A percentile compares a stretch with the other conserved stretches of the same genome.
Evolutionary conservation across 2,329 filamentous ascomycete genomes (phyloP).

Genomic region (Sporothrix inflata): DNA sequence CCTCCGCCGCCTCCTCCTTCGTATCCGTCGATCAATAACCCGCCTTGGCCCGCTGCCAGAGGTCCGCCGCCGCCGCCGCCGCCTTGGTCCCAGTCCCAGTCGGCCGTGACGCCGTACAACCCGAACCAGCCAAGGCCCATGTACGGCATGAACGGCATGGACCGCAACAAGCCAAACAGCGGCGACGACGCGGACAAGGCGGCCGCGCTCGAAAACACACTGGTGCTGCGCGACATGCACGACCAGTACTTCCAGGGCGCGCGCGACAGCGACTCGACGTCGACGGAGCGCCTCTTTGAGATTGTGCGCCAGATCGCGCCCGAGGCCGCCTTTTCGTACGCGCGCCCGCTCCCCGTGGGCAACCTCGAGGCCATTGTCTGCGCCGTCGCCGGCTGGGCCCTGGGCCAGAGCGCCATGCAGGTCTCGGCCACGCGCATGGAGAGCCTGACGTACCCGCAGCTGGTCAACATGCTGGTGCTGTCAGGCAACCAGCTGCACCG

Average conservation of each 20-base stretch:
- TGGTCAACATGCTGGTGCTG: slow-evolving; percentile 29
- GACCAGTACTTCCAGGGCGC: slow-evolving; percentile 31
- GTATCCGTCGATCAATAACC: too few species aligned
- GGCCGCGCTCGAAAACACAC: not conserved
- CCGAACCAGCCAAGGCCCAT: not conserved
- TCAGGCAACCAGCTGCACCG: slow-evolving; percentile 29
- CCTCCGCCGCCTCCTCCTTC: not conserved
- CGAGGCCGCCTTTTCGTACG: slow-evolving; percentile 28
- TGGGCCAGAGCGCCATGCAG: slow-evolving; percentile 25
- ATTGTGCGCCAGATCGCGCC: slow-evolving; percentile 30
- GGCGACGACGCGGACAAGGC: not conserved
- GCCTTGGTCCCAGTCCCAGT: not conserved
- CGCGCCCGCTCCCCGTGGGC: not conserved
- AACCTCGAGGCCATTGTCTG: slow-evolving; percentile 30
- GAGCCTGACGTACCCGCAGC: slow-evolving; percentile 24
- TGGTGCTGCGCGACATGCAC: slow-evolving; percentile 19
- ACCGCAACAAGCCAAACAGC: not conserved
- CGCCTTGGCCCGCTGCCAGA: not conserved
- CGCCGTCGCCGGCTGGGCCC: slow-evolving; percentile 29
- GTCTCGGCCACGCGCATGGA: slow-evolving; percentile 5
- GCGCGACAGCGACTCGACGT: not conserved
- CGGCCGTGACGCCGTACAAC: not conserved
- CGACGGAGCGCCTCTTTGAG: slow-evolving; percentile 23
- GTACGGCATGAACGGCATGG: not conserved
- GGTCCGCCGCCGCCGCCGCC: not conserved